These are phyloP conservation scores for Chondrus crispus DNA, from an alignment of 23 red algal genomes.

Conservation along the genomic window DNA sequence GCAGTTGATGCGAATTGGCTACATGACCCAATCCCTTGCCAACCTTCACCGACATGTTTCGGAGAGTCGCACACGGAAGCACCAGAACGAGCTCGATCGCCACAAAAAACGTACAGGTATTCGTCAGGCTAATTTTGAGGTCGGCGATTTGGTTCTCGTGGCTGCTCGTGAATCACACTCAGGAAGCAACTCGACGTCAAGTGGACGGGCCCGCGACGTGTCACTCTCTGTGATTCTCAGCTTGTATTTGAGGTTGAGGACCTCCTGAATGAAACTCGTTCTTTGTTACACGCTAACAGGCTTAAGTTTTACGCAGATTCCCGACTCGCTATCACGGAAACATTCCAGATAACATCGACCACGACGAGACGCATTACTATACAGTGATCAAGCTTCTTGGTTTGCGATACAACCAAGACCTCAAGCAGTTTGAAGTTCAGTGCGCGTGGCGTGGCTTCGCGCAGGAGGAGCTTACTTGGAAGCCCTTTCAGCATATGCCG, in stretches of 20 bases:
- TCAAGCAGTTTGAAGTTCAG: background rate
- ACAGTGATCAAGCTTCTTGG: background rate
- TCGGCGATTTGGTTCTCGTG: background rate
- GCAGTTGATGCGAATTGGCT: background rate
- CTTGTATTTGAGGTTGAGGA: background rate
- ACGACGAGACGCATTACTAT: background rate
- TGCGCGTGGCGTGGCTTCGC: background rate
- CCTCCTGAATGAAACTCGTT: background rate
- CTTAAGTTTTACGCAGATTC: constrained; percentile 27
- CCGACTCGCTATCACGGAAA: background rate
- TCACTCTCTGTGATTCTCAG: background rate
- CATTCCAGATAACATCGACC: background rate
- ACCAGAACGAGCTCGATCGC: background rate
- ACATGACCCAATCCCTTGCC: background rate
- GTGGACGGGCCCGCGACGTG: background rate
- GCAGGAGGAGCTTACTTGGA: background rate
- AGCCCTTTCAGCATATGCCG: background rate
- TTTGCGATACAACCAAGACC: background rate
- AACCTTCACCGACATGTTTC: background rate
- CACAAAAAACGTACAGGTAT: background rate
- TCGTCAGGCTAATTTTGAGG: background rate
- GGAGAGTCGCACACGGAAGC: background rate
- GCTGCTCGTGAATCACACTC: background rate
- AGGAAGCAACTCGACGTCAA: background rate
- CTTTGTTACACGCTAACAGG: background rate